phyloP scores from a whole-genome alignment of 768 basidiomycete species.

The Boletellus emodensis region DNA sequence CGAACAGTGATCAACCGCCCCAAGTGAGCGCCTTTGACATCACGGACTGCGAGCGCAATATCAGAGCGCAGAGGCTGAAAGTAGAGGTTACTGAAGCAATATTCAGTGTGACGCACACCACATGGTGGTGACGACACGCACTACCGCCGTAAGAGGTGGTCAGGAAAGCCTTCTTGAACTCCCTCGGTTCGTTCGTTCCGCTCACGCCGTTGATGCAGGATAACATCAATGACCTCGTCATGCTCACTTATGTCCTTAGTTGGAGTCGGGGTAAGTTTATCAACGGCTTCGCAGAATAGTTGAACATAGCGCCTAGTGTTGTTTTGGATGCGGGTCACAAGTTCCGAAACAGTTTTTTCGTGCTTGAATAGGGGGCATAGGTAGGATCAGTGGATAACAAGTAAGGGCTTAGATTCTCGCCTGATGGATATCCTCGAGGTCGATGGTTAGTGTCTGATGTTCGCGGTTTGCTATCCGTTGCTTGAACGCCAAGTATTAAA shows the following conservation, averaged over 20 bases:
- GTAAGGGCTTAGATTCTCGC: constrained; percentile 37
- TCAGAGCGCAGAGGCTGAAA: constrained; percentile 83
- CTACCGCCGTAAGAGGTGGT: constrained; percentile 92
- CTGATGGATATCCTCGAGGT: constrained; percentile 80
- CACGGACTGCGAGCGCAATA: constrained; percentile 80
- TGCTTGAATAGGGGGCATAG: constrained; percentile 40
- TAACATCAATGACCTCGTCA: constrained; percentile 95
- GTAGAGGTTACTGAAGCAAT: constrained; percentile 75
- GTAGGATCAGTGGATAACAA: constrained; percentile 7
- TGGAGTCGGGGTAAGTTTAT: constrained; percentile 83
- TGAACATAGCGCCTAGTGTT: constrained; percentile 89
- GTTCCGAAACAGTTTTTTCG: constrained; percentile 64
- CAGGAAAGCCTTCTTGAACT: constrained; percentile 76
- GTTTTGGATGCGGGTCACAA: constrained; percentile 72
- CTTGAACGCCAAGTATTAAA: constrained; percentile 38
- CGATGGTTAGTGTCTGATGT: constrained; percentile 82
- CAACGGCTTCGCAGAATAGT: constrained; percentile 87
- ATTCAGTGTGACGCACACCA: constrained; percentile 4
- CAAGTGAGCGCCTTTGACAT: constrained; percentile 82
- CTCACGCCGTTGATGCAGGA: constrained; percentile 89
- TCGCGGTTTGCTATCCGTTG: constrained; percentile 93
- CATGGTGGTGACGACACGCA: constrained; percentile 43
- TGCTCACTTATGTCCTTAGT: constrained; percentile 87
- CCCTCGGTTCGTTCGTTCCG: constrained; percentile 80
- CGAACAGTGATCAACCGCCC: constrained; percentile 94